phyloP scores from a whole-genome alignment of 2,329 filamentous ascomycete species.

The Penicillium hordei region DNA sequence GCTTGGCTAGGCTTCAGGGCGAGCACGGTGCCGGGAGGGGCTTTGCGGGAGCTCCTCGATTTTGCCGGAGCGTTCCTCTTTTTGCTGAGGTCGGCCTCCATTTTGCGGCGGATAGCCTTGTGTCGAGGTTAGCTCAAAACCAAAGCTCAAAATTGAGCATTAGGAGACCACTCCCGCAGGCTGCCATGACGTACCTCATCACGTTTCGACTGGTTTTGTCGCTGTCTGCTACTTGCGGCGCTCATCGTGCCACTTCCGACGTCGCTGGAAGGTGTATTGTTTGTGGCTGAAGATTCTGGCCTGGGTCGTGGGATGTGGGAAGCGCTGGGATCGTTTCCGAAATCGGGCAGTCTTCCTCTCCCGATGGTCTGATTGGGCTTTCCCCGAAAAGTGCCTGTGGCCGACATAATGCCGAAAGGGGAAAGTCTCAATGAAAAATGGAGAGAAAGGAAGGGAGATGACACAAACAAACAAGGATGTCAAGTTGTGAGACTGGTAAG shows the following conservation, averaged over 20 bases:
- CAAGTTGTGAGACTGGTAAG: constrained; percentile 18
- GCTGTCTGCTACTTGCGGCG: constrained; percentile 81
- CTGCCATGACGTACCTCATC: constrained; percentile 74
- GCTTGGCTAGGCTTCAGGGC: constrained; percentile 93
- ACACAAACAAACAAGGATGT: constrained; percentile 18
- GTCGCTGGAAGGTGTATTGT: constrained; percentile 47
- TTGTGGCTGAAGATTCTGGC: constrained; percentile 49
- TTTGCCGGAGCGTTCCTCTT: constrained; percentile 82
- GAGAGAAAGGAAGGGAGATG: constrained; percentile 12
- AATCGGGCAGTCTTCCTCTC: constrained; percentile 54
- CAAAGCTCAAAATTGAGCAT: background rate
- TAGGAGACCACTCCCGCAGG: constrained; percentile 1
- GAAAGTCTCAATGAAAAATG: constrained; percentile 19
- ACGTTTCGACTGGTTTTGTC: constrained; percentile 93
- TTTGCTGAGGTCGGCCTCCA: constrained; percentile 97
- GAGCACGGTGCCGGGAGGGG: constrained; percentile 91
- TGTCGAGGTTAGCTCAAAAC: constrained; percentile 3
- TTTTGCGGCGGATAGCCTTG: constrained; percentile 92
- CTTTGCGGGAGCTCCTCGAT: constrained; percentile 83
- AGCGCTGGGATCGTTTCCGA: constrained; percentile 50
- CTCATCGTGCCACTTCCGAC: constrained; percentile 70
- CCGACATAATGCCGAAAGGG: constrained; percentile 52
- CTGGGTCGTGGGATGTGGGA: constrained; percentile 64
- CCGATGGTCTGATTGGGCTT: constrained; percentile 56
- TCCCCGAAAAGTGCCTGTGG: constrained; percentile 59